Conservation (phyloP, 495 filamentous ascomycete species). For the Amphirosellinia nigrospora region DNA sequence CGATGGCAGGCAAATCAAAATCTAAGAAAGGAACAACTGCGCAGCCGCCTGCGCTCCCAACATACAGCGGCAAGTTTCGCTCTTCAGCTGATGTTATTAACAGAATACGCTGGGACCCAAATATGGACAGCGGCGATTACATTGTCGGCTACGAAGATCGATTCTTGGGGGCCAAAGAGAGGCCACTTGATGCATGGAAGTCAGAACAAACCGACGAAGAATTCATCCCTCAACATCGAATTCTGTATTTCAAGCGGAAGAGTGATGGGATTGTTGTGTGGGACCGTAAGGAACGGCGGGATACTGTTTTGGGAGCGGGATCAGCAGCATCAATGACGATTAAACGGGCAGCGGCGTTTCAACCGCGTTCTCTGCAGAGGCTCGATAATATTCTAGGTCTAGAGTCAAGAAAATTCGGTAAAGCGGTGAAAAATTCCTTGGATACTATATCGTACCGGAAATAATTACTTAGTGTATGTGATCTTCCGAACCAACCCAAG, state of each 20-base stretch:
- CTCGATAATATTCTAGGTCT: neutral
- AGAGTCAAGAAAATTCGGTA: neutral
- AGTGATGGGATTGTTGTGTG: constrained; percentile 64
- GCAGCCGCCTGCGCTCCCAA: constrained; percentile 21
- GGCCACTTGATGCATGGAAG: constrained; percentile 70
- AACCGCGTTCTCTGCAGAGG: neutral
- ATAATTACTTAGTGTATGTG: neutral
- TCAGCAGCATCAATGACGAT: constrained; percentile 23
- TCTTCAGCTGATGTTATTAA: constrained; percentile 69
- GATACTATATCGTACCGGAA: neutral
- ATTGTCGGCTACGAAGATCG: constrained; percentile 79
- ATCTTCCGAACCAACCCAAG: neutral
- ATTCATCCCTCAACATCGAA: constrained; percentile 83
- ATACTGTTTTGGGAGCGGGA: constrained; percentile 50
- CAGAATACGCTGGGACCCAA: constrained; percentile 73
- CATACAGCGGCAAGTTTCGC: constrained; percentile 44
- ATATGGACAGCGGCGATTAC: constrained; percentile 65
- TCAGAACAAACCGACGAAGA: constrained; percentile 80
- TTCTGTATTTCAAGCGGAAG: constrained; percentile 71
- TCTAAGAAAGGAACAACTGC: constrained; percentile 24
- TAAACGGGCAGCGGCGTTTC: neutral
- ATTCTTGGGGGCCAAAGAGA: constrained; percentile 70
- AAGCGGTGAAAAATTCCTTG: neutral
- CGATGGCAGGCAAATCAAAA: constrained; percentile 9
- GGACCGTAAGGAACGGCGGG: constrained; percentile 57